phyloP scores from a whole-genome alignment of 2,329 filamentous ascomycete genomes.

The Lachnellula suecica region DNA sequence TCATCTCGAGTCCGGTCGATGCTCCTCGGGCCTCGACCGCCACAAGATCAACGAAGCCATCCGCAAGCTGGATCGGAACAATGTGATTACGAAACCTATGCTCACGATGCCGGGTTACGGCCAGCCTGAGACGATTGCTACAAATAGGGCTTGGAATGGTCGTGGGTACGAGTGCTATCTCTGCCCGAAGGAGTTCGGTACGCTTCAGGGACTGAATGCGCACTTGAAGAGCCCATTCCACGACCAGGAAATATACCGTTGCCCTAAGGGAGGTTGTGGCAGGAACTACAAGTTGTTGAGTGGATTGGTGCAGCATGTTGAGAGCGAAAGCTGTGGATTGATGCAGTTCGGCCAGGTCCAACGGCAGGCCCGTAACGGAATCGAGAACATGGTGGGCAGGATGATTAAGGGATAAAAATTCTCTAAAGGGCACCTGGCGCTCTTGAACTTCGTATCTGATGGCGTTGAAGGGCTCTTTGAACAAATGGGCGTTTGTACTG shows the following conservation, averaged over 20 bases:
- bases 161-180: constrained; percentile 50
- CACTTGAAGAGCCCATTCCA: constrained; percentile 55
- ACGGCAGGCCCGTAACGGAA: constrained; percentile 12
- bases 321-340: constrained; percentile 29
- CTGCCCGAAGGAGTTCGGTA: constrained; percentile 46
- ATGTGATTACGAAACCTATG: constrained; percentile 50
- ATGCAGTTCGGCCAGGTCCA: constrained; percentile 25
- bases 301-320: constrained; percentile 25
- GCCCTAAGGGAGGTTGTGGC: constrained; percentile 17
- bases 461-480: no score
- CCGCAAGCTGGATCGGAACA: constrained; percentile 43
- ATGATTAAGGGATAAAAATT: constrained; percentile 17
- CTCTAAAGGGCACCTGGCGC: no score
- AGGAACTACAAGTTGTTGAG: constrained; percentile 23
- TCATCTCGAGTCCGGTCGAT: constrained; percentile 52
- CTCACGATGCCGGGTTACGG: constrained; percentile 43
- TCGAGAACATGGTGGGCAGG: constrained; percentile 36
- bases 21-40: constrained; percentile 44
- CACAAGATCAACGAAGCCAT: constrained; percentile 47
- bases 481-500: no score
- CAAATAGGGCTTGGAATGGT: constrained; percentile 44
- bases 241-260: constrained; percentile 39
- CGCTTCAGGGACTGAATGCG: constrained; percentile 40
- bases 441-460: no score
- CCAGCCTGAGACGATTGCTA: constrained; percentile 37